A percentile compares a stretch with the other conserved stretches of the same genome.
Conservation (phyloP, 2,329 filamentous ascomycete species). For the Neofusicoccum sp. region DNA sequence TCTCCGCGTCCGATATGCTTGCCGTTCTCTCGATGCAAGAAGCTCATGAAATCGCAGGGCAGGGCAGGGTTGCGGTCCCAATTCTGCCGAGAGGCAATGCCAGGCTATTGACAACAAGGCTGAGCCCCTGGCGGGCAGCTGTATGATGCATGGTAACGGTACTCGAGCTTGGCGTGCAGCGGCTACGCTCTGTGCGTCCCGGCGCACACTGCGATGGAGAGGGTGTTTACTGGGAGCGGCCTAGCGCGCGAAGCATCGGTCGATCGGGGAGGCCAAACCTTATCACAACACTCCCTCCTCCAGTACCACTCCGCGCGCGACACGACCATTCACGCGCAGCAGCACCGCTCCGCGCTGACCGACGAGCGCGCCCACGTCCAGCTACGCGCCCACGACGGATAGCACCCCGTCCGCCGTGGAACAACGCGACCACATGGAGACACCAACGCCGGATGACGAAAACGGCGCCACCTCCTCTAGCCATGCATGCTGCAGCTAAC, state of each 20-base stretch:
- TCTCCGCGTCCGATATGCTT: too few species aligned
- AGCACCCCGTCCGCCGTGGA: background rate
- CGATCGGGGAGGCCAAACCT: background rate
- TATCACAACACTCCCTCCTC: background rate
- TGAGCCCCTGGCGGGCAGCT: background rate
- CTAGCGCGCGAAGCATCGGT: background rate
- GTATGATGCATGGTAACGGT: background rate
- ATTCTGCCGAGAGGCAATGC: background rate
- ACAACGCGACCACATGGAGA: background rate
- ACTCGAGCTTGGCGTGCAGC: background rate
- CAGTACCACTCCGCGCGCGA: background rate
- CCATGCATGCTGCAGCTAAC: constrained; percentile 9
- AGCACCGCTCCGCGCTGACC: background rate
- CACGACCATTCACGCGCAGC: background rate
- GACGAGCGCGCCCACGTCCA: too few species aligned
- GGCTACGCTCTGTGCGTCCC: background rate
- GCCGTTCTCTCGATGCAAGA: too few species aligned
- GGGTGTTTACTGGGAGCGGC: background rate
- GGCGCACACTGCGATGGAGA: background rate
- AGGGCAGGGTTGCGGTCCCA: too few species aligned
- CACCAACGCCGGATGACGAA: background rate
- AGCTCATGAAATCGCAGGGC: too few species aligned
- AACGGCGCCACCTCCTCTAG: background rate
- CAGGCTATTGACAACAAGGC: background rate
- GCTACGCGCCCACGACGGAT: background rate